Conservation (phyloP, 176 grass and related monocot genomes). For the Paspalum vaginatum region DNA sequence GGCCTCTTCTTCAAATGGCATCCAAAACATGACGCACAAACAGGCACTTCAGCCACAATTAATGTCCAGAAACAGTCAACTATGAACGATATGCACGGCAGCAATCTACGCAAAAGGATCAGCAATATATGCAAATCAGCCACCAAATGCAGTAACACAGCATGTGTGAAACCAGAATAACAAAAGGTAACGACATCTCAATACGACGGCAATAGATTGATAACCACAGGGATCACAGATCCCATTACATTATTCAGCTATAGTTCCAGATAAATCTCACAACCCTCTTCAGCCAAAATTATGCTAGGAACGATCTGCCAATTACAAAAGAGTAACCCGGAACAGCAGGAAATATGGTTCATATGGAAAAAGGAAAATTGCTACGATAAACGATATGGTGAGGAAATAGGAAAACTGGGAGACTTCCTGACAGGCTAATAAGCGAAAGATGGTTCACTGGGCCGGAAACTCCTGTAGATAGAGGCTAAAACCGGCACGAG, state of each 20-base stretch:
- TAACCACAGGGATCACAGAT: conserved; percentile 32
- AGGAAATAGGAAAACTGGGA: background rate
- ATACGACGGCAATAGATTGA: background rate
- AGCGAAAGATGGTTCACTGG: conserved; percentile 50
- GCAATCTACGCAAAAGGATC: too few relatives aligned
- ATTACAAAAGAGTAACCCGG: conserved; percentile 21
- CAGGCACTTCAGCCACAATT: too few relatives aligned
- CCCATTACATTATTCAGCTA: conserved; percentile 52
- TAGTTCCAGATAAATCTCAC: conserved; percentile 50
- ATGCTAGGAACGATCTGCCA: conserved; percentile 30
- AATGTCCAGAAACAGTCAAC: too few relatives aligned
- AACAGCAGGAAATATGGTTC: conserved; percentile 32
- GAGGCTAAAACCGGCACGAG: conserved; percentile 66
- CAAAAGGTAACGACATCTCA: too few relatives aligned
- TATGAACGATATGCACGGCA: too few relatives aligned
- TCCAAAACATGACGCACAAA: too few relatives aligned
- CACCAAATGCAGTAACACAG: too few relatives aligned
- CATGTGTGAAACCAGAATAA: too few relatives aligned
- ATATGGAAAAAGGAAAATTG: conserved; percentile 41
- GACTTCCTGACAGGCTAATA: conserved; percentile 46
- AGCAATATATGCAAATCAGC: too few relatives aligned
- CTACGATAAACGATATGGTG: background rate
- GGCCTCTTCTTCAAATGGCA: too few relatives aligned
- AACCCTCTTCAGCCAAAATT: conserved; percentile 59
- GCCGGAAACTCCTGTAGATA: conserved; percentile 55